Conservation (phyloP, 176 grass and related monocot species). For the Secale cereale region DNA sequence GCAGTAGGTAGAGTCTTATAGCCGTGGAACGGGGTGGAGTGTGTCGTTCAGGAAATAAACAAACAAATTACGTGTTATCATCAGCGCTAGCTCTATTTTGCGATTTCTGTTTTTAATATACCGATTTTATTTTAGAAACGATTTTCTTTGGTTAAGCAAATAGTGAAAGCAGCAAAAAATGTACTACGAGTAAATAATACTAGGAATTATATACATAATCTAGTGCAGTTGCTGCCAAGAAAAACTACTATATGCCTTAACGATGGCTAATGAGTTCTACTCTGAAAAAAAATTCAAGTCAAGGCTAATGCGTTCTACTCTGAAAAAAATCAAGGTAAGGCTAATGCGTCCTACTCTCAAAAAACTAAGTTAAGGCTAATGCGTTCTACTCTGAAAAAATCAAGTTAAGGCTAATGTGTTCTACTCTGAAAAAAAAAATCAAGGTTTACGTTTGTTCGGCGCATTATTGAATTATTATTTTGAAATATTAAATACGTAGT, state of each 20-base stretch:
- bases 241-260: too few species aligned
- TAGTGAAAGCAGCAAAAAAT: too few species aligned
- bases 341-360: too few species aligned
- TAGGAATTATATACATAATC: too few species aligned
- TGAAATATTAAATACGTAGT: background rate
- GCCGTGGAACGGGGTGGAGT: background rate
- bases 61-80: background rate
- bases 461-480: background rate
- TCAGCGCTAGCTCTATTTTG: background rate
- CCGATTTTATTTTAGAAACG: background rate
- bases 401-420: background rate
- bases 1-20: constrained; percentile 52
- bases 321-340: too few species aligned
- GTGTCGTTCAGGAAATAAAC: background rate
- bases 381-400: background rate
- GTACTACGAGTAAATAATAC: too few species aligned
- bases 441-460: background rate
- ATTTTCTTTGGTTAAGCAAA: too few species aligned
- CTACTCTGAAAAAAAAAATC: background rate
- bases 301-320: too few species aligned
- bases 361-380: too few species aligned
- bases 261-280: too few species aligned
- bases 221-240: too few species aligned
- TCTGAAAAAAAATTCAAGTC: too few species aligned
- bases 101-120: background rate